Base-by-base conservation (phyloP, 768 basidiomycete genomes). In the Hygrophorus pudorinus region DNA sequence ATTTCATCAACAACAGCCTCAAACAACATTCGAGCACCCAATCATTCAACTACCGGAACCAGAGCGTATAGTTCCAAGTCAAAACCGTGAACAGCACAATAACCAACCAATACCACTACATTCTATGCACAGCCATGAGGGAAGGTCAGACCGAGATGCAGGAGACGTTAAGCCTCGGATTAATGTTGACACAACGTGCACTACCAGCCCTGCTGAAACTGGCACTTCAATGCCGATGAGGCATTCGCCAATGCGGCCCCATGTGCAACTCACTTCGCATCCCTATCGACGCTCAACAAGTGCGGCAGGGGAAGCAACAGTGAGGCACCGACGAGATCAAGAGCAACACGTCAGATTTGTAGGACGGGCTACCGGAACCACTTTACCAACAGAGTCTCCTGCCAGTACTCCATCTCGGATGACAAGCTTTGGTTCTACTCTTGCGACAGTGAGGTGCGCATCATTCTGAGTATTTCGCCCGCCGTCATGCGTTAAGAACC, bases 61-160 rank as follows among this genome's bases (percentile, higher is more conserved):
- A 7, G 42, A 55, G 11, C 60, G 56, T 41, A 41, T 59, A 20
- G 58, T 63, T 20, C 62, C 63, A 3, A 57, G 55, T 48, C 65
- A 64, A 37, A 38, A 42, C 28, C 51, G 35, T 41, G 42, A 47
- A 47, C 34, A 30, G 33, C 48, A 41, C 44, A 46, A 39, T 27
- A 28, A 10, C 29, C n/a, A n/a, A 30, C 16, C 49, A 32, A 35
- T 65, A 29, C 56, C 55, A 11, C 58, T 65, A 4, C 60, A 58
- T 44, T 60, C 56, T 41, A 55, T 59, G 10, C 47, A 51, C 29
- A 41, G 43, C 32, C 46, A 45, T 59, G 60, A 59, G 48, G 48
- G 46, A 47, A 53, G 51, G 42, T 48, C 55, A 53, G 59, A 54
- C 47, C 55, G 13, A 48, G 53, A 47, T 48, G 59, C 38, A 52